These are phyloP conservation scores for Erigeron philadelphicus DNA, from an alignment of 140 eudicot genomes.

Conservation along the genomic window DNA sequence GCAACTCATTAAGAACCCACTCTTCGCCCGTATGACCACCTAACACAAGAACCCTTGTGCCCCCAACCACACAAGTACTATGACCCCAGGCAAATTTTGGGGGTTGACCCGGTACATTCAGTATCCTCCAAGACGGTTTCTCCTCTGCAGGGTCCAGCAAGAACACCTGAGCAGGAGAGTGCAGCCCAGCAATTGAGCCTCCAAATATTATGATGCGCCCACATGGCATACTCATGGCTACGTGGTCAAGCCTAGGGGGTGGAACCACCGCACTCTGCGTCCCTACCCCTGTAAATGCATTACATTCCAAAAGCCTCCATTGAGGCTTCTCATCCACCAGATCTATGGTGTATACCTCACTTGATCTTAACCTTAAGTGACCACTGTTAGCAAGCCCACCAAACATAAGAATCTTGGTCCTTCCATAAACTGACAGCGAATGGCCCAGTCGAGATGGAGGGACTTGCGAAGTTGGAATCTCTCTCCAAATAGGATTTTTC, in stretches of 20 bases:
- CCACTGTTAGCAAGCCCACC: conserved; percentile 96
- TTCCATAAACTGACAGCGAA: conserved; percentile 79
- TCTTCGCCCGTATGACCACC: conserved; percentile 92
- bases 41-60: conserved; percentile 75
- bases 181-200: conserved; percentile 84
- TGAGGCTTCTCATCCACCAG: conserved; percentile 62
- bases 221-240: conserved; percentile 86
- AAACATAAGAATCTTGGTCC: conserved; percentile 80
- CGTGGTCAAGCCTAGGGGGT: conserved; percentile 89
- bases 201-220: conserved; percentile 83
- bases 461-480: conserved; percentile 60
- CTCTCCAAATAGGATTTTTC: conserved; percentile 82
- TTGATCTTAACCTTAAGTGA: conserved; percentile 70
- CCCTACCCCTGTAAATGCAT: conserved; percentile 62
- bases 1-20: conserved; percentile 83
- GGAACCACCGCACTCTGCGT: conserved; percentile 74
- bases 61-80: conserved; percentile 88
- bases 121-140: conserved; percentile 72
- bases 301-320: conserved; percentile 80
- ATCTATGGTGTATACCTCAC: conserved; percentile 80
- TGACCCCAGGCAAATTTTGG: conserved; percentile 96
- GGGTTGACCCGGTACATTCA: conserved; percentile 75
- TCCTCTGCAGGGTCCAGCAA: conserved; percentile 77
- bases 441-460: conserved; percentile 89
- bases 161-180: conserved; percentile 80